Percentiles rank a stretch among this genome's conserved stretches.
These are phyloP conservation scores for Triticum urartu DNA, from an alignment of 176 grass and related monocot species.

Conservation along the genomic window DNA sequence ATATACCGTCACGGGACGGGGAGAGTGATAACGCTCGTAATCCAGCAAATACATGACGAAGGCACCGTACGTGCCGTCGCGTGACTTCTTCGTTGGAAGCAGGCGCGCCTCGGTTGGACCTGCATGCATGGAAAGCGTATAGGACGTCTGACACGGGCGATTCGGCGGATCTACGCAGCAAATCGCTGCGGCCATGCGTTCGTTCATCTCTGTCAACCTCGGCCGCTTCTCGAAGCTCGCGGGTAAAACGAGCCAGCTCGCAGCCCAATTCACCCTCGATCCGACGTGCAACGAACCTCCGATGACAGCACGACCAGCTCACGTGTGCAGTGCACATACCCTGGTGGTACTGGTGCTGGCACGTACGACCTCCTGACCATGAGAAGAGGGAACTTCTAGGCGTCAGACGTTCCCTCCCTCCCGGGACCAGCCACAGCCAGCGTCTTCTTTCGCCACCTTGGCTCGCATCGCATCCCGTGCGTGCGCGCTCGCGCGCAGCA, in stretches of 20 bases:
- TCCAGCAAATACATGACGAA: no score
- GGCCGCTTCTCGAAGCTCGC: no score
- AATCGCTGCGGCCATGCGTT: background rate
- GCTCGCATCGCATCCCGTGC: background rate
- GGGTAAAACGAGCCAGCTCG: no score
- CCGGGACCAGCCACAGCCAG: background rate
- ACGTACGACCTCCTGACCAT: background rate
- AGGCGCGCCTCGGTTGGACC: no score
- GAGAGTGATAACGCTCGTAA: no score
- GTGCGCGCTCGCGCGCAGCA: background rate
- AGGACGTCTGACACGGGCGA: background rate
- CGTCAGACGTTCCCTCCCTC: background rate
- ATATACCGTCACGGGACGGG: no score
- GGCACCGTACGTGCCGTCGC: no score
- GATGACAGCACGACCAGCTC: background rate
- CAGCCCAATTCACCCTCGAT: no score
- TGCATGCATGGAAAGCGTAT: no score
- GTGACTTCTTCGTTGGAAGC: no score
- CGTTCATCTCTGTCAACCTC: background rate
- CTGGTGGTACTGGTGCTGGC: no score
- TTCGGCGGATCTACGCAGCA: background rate
- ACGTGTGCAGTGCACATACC: background rate
- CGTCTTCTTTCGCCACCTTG: background rate
- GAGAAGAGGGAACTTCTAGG: background rate
- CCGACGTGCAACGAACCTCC: no score